Evolutionary conservation across 495 filamentous ascomycete species (phyloP), one percentile per base, ranked within the genome.

Genomic region (Aspergillus diversus): DNA sequence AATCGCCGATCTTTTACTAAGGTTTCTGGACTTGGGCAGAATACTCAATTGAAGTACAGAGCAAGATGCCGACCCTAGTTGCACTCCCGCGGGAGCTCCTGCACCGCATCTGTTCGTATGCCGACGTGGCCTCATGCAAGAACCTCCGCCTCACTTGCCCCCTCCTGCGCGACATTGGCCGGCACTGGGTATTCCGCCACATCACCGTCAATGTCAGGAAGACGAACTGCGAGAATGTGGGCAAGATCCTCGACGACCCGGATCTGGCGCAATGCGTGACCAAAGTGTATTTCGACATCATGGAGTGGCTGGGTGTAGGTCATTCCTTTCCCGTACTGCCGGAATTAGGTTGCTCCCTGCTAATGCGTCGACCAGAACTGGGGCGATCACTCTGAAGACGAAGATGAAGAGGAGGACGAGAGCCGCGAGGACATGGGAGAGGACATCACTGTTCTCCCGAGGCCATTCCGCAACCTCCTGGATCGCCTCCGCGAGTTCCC

Each of bases 401-500:
- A 47, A 27, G 50, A 42, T 5, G 27, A 55, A 13, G 50, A 55
- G 33, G 61, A 49, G 6, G 43, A 31, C 37, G 32, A 49, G 16
- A 9, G 13, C 31, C 15, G 34, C 21, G 47, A 50, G 47, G 47
- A 34, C 32, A 33, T 33, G 27, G 33, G 13, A 13, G 33, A 54
- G 33, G 51, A 54, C 1, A 33, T 54, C 33, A 0, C 27, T 5
- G 51, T 33, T 11, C 11, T 63, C 13, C 37, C 53, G 33, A 15
- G 27, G 2, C 52, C 42, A 13, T 65, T 61, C 21, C 42, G 33
- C 50, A 43, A 33, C 17, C 43, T 57, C 11, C 15, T 67, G 32
- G 7, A 43, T 4, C 39, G 58, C 8, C 65, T 67, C 7, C 33
- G 15, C 12, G 61, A 64, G 9, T 21, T 71, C 13, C 60, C 68